Percentiles rank a stretch among this genome's conserved stretches.
These are phyloP conservation scores for Aschersonia sp. DNA, from an alignment of 2,329 filamentous ascomycete genomes.

Conservation along the genomic window DNA sequence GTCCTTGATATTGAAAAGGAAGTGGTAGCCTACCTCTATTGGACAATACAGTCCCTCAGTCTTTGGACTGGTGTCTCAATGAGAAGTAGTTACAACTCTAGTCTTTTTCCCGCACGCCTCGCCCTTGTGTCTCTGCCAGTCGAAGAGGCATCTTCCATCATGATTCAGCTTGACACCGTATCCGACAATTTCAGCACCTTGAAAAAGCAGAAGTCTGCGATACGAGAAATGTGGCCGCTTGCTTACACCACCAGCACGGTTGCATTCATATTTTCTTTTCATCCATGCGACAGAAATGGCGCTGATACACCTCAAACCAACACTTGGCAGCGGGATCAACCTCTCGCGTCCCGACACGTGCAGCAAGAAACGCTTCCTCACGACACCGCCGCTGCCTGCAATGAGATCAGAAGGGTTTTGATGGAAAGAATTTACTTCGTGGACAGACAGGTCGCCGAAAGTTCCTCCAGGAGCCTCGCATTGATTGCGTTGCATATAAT, in stretches of 20 bases:
- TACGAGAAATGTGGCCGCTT: constrained; percentile 20
- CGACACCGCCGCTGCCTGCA: constrained; percentile 7
- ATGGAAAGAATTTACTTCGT: constrained; percentile 12
- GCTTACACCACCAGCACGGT: constrained; percentile 17
- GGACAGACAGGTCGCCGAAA: constrained; percentile 9
- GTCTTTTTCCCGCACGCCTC: constrained; percentile 9
- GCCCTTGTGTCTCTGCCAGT: constrained; percentile 14
- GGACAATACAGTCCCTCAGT: constrained; percentile 22
- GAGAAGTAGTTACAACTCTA: constrained; percentile 11
- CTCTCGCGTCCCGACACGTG: constrained; percentile 9
- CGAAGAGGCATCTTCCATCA: constrained; percentile 13
- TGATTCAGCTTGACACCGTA: constrained; percentile 18
- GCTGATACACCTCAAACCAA: constrained; percentile 6
- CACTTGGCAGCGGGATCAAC: constrained; percentile 10
- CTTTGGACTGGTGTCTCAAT: constrained; percentile 23
- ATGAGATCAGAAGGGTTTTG: constrained; percentile 13
- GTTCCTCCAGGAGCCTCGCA: constrained; percentile 12
- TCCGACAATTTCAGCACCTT: constrained; percentile 22
- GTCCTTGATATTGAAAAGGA: constrained; percentile 24
- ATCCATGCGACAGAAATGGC: constrained; percentile 7
- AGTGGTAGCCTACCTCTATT: constrained; percentile 22
- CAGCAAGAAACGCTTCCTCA: constrained; percentile 5
- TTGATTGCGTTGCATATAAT: constrained; percentile 18
- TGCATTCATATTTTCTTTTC: constrained; percentile 15
- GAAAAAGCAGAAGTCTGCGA: constrained; percentile 18